phyloP scores from a whole-genome alignment of 192 early-diverging fungal genomes.

The Geosiphon pyriformis region DNA sequence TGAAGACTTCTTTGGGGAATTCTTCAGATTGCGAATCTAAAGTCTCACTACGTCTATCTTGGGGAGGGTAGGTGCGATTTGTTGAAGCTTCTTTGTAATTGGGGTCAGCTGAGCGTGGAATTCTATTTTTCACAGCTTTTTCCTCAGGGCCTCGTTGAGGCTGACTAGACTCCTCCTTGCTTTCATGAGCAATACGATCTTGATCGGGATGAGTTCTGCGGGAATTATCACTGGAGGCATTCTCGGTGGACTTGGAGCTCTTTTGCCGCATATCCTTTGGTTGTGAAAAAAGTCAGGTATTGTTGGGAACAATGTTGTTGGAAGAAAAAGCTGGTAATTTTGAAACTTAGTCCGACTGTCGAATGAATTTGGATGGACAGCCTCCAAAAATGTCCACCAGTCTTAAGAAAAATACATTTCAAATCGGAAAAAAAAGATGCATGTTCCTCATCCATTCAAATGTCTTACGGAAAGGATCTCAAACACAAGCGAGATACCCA shows the following conservation, averaged over 20 bases:
- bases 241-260: neutral
- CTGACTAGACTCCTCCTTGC: neutral
- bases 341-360: neutral
- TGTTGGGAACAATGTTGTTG: slow-evolving; percentile 11
- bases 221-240: neutral
- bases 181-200: neutral
- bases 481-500: neutral
- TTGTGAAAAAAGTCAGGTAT: slow-evolving; percentile 13
- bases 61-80: too few relatives aligned
- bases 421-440: neutral
- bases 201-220: neutral
- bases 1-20: too few relatives aligned
- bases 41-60: too few relatives aligned
- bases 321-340: slow-evolving; percentile 4
- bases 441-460: neutral
- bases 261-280: slow-evolving; percentile 8
- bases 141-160: neutral
- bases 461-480: neutral
- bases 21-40: too few relatives aligned
- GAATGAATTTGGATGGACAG: neutral
- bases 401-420: neutral
- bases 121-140: neutral
- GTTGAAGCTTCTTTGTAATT: too few relatives aligned
- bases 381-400: neutral
- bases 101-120: neutral